Conservation (phyloP, 148 eudicot species). For the Rhododendron ovatum region DNA sequence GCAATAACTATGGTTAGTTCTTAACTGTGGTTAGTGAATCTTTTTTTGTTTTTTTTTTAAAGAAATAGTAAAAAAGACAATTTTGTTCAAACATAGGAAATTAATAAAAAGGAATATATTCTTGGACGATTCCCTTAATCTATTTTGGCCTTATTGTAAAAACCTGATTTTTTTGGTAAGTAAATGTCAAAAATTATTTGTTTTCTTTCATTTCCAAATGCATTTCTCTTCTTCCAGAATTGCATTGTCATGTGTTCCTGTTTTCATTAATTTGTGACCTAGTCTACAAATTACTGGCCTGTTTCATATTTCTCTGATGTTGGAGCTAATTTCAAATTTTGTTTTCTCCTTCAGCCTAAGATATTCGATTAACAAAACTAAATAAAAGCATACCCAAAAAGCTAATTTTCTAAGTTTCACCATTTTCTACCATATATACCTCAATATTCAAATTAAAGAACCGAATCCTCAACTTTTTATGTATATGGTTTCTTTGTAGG, state of each 20-base stretch:
- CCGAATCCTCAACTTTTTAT: not conserved
- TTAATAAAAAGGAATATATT: not conserved
- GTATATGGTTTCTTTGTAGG: not conserved
- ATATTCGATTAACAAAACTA: not conserved
- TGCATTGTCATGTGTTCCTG: not conserved
- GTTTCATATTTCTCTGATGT: not conserved
- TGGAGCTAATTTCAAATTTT: not conserved
- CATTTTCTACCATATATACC: not conserved
- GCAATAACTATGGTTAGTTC: not conserved
- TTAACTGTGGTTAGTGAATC: constrained; percentile 2
- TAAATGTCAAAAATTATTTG: not conserved
- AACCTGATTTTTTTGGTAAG: not conserved
- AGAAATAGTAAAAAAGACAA: not conserved
- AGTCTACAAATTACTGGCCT: not conserved
- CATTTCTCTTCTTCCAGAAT: not conserved
- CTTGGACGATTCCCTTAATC: not conserved
- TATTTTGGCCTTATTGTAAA: not conserved
- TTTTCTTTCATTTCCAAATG: not conserved
- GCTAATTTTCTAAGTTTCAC: not conserved
- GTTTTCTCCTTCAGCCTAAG: not conserved
- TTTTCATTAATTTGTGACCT: not conserved
- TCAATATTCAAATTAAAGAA: not conserved
- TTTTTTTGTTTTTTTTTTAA: not conserved
- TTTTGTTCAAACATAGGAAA: not conserved
- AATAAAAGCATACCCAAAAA: not conserved